Percentiles rank a stretch among this genome's conserved stretches.
Evolutionary conservation across 148 eudicot species (phyloP).

Genomic region (Pouteria glomerata): DNA sequence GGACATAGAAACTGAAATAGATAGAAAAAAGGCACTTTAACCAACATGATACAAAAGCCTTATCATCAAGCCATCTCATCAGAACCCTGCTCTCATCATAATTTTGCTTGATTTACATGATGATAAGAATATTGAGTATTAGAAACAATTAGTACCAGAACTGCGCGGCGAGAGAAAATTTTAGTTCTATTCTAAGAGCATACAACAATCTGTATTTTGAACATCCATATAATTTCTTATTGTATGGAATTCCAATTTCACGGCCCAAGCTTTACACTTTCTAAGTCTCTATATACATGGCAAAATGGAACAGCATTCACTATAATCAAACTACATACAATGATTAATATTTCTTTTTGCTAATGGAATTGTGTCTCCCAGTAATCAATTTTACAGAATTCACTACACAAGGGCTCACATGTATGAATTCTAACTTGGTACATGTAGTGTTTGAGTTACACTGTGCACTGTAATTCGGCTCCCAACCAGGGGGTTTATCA

Average conservation of each 20-base stretch:
- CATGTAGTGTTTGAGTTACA: background rate
- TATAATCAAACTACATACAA: background rate
- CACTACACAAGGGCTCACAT: no score
- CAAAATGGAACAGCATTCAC: background rate
- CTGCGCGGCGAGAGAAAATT: background rate
- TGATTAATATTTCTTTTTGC: background rate
- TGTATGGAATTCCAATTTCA: background rate
- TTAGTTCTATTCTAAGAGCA: background rate
- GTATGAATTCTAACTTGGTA: no score
- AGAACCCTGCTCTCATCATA: background rate
- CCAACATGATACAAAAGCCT: background rate
- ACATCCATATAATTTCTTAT: background rate
- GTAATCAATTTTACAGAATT: background rate
- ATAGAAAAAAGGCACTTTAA: background rate
- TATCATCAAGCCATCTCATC: no score
- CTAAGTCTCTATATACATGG: background rate
- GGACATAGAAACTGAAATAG: background rate
- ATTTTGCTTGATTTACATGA: background rate
- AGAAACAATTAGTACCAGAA: background rate
- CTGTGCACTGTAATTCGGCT: background rate
- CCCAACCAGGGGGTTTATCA: background rate
- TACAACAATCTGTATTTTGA: background rate
- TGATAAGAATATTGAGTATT: background rate
- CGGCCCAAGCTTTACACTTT: background rate
- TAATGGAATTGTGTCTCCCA: background rate